Evolutionary conservation across 805 yeast species (phyloP).

Genomic region (Barnettozyma populi): DNA sequence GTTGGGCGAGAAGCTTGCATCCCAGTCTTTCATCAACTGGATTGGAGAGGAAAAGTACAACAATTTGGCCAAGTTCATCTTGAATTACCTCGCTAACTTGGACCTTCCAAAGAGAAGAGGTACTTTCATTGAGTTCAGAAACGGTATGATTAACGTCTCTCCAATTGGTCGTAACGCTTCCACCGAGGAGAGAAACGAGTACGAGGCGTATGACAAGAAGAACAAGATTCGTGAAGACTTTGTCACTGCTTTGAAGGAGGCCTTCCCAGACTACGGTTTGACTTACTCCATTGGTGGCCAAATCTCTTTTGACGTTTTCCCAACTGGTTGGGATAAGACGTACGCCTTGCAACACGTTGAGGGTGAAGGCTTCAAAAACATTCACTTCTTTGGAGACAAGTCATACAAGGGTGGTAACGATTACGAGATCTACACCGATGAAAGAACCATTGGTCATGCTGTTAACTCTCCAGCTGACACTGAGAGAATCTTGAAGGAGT

Average conservation of each 20-base stretch:
- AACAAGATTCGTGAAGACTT: constrained; percentile 78
- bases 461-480: constrained; percentile 90
- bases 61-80: constrained; percentile 77
- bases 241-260: constrained; percentile 78
- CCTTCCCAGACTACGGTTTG: constrained; percentile 77
- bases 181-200: constrained; percentile 88
- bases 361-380: constrained; percentile 74
- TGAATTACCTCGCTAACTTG: constrained; percentile 75
- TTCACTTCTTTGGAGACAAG: constrained; percentile 99
- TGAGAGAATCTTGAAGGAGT: constrained; percentile 73
- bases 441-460: constrained; percentile 93
- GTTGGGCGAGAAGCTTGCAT: constrained; percentile 78
- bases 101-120: constrained; percentile 98
- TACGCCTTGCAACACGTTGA: constrained; percentile 92
- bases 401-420: constrained; percentile 97
- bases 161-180: constrained; percentile 99
- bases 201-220: constrained; percentile 75
- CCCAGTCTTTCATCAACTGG: constrained; percentile 93
- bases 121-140: constrained; percentile 97
- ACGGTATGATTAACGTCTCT: constrained; percentile 97
- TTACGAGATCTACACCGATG: constrained; percentile 89
- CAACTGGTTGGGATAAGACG: constrained; percentile 99
- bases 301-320: constrained; percentile 98
- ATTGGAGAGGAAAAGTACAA: constrained; percentile 94
- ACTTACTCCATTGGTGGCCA: constrained; percentile 99